Conservation (phyloP, 169 alveolate species). For the Eimeria sp. region DNA sequence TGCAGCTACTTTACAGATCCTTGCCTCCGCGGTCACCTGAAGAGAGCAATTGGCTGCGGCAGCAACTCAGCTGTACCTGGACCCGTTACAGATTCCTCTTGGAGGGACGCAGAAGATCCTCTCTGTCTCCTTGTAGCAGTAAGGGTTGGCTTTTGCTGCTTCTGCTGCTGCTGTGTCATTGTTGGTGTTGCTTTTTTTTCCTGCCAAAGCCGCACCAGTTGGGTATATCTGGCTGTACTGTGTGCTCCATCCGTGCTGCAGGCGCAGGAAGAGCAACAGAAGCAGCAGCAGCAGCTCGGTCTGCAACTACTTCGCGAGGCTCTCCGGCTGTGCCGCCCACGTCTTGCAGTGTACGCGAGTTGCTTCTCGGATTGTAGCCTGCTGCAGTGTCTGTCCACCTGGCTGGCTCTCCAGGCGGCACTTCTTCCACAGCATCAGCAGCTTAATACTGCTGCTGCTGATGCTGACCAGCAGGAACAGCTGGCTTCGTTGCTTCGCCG, state of each 20-base stretch:
- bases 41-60: conserved; percentile 51
- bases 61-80: background rate
- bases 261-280: conserved; percentile 10
- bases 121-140: conserved; percentile 66
- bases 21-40: conserved; percentile 85
- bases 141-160: background rate
- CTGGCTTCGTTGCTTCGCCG: conserved; percentile 56
- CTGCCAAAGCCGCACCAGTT: background rate
- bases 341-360: conserved; percentile 80
- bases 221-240: background rate
- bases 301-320: conserved; percentile 72
- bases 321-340: conserved; percentile 76
- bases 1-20: conserved; percentile 88
- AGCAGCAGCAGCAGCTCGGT: conserved; percentile 36
- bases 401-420: conserved; percentile 76
- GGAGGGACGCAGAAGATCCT: conserved; percentile 61
- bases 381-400: conserved; percentile 59
- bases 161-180: conserved; percentile 30
- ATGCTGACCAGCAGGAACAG: conserved; percentile 40
- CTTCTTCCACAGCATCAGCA: conserved; percentile 39
- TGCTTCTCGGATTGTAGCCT: conserved; percentile 68
- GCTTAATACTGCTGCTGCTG: background rate
- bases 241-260: background rate
- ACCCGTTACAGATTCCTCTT: background rate
- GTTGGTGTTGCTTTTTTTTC: background rate